Percentiles rank a stretch among this genome's conserved stretches.
Evolutionary conservation across 495 filamentous ascomycete species (phyloP).

Genomic region (Evernia prunastri): DNA sequence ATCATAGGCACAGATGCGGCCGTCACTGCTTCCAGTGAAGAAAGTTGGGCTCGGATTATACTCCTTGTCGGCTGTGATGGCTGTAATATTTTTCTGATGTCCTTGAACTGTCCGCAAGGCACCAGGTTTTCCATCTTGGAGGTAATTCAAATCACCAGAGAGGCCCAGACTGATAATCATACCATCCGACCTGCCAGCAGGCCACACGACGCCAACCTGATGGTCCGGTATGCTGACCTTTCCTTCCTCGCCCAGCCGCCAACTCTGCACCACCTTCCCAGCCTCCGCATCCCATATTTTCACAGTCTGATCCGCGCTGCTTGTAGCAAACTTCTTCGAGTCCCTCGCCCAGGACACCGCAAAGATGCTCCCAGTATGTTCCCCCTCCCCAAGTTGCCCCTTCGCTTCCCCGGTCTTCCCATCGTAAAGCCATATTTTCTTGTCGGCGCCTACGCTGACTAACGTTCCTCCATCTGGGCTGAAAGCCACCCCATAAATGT

Average conservation of each 20-base stretch:
- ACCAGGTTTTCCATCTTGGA: constrained; percentile 59
- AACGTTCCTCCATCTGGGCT: constrained; percentile 80
- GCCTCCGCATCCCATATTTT: constrained; percentile 82
- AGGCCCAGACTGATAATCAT: constrained; percentile 85
- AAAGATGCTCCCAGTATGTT: constrained; percentile 89
- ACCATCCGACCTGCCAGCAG: constrained; percentile 71
- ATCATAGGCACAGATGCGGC: constrained; percentile 74
- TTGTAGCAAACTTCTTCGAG: constrained; percentile 82
- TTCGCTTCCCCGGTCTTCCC: constrained; percentile 86
- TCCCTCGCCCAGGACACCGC: constrained; percentile 84
- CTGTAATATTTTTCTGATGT: constrained; percentile 89
- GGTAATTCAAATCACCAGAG: constrained; percentile 84
- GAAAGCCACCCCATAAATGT: constrained; percentile 82
- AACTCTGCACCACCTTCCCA: constrained; percentile 67
- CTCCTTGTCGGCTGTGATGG: constrained; percentile 41
- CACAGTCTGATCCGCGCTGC: constrained; percentile 89
- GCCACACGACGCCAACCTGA: constrained; percentile 93
- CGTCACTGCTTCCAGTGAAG: constrained; percentile 88
- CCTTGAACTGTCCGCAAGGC: constrained; percentile 72
- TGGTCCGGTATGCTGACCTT: constrained; percentile 69
- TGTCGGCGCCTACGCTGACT: constrained; percentile 84
- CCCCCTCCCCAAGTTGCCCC: constrained; percentile 68
- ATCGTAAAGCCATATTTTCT: constrained; percentile 87
- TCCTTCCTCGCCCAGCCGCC: constrained; percentile 81
- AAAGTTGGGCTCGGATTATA: constrained; percentile 48